Evolutionary conservation across 1,284 basidiomycete genomes (phyloP).

Genomic region (Pulveroboletus sp.): DNA sequence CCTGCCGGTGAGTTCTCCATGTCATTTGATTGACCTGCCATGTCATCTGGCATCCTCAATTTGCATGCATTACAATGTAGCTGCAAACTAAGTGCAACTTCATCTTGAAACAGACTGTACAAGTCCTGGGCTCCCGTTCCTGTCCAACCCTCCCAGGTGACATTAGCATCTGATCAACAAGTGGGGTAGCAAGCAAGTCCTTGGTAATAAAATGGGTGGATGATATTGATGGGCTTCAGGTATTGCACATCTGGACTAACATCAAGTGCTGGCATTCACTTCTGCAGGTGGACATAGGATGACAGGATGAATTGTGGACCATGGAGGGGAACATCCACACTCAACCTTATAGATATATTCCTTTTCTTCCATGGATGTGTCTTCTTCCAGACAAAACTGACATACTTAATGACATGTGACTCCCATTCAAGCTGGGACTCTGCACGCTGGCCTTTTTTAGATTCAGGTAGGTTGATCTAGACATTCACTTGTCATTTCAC

Average conservation of each 20-base stretch:
- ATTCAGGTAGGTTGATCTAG: slow-evolving; percentile 1
- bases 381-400: slow-evolving; percentile 15
- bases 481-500: neutral
- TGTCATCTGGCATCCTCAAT: neutral
- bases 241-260: slow-evolving; percentile 17
- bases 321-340: slow-evolving; percentile 10
- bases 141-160: slow-evolving; percentile 23
- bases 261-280: neutral
- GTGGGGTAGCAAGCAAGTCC: slow-evolving; percentile 19
- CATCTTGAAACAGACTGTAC: slow-evolving; percentile 19
- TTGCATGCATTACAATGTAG: slow-evolving; percentile 20
- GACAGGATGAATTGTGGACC: slow-evolving; percentile 19
- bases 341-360: neutral
- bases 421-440: slow-evolving; percentile 23
- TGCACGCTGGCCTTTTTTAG: neutral
- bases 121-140: slow-evolving; percentile 22
- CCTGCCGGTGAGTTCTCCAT: too few relatives aligned
- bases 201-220: slow-evolving; percentile 26
- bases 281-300: slow-evolving; percentile 5
- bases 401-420: slow-evolving; percentile 24
- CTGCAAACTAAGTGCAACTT: slow-evolving; percentile 25
- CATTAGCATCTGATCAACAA: slow-evolving; percentile 10
- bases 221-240: slow-evolving; percentile 25
- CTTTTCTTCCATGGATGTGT: slow-evolving; percentile 6
- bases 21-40: too few relatives aligned